Evolutionary conservation across 2,329 filamentous ascomycete species (phyloP).

Genomic region (Pseudodiploospora longispora): DNA sequence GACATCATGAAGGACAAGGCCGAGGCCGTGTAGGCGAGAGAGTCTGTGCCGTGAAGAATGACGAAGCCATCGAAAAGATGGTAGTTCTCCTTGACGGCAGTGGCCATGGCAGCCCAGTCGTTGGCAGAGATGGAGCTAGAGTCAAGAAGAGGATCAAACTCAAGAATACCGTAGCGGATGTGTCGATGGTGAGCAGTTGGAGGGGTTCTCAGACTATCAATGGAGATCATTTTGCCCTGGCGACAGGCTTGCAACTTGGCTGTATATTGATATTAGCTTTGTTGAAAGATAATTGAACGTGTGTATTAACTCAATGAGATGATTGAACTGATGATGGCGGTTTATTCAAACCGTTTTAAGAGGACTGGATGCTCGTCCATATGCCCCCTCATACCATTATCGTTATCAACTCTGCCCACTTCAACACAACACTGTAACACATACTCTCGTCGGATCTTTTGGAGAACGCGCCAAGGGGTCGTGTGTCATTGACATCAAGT

Average conservation of each 20-base stretch:
- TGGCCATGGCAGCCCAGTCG: slow-evolving; percentile 79
- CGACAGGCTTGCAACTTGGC: slow-evolving; percentile 44
- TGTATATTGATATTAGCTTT: slow-evolving; percentile 11
- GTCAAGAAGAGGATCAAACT: slow-evolving; percentile 79
- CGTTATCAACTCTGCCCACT: no score
- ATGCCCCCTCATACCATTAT: no score
- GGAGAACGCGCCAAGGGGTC: no score
- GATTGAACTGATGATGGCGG: no score
- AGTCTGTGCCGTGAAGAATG: slow-evolving; percentile 85
- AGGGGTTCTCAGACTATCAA: slow-evolving; percentile 71
- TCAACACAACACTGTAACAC: no score
- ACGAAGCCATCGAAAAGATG: slow-evolving; percentile 85
- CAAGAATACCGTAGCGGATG: slow-evolving; percentile 74
- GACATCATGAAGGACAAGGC: slow-evolving; percentile 90
- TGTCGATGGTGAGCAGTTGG: slow-evolving; percentile 71
- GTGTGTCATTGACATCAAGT: no score
- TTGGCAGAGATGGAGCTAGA: slow-evolving; percentile 82
- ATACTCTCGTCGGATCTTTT: no score
- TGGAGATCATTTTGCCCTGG: slow-evolving; percentile 38
- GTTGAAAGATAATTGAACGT: no score
- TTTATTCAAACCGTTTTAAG: no score
- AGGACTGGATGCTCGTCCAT: no score
- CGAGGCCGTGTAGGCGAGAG: slow-evolving; percentile 79
- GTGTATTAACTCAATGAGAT: no score
- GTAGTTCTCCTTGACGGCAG: slow-evolving; percentile 76